These are phyloP conservation scores for Cyclanthera cordifolia DNA, from an alignment of 306 rosid genomes.

Conservation along the genomic window DNA sequence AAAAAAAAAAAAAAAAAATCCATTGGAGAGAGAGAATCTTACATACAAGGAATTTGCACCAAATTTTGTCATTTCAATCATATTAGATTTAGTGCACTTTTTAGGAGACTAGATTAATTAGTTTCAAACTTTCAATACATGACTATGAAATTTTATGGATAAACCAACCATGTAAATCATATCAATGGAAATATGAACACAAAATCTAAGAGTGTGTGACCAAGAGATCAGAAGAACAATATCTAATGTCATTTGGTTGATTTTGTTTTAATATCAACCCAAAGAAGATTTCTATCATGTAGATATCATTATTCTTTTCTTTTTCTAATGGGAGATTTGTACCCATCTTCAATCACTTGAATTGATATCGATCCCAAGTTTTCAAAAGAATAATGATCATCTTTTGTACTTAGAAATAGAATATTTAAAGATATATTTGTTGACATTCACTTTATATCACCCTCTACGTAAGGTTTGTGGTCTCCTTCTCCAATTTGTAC, in stretches of 20 bases:
- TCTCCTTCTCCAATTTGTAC: too few species aligned
- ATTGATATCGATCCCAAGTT: too few species aligned
- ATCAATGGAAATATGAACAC: background rate
- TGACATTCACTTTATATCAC: too few species aligned
- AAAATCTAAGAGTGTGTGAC: background rate
- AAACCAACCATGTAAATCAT: background rate
- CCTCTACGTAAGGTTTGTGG: too few species aligned
- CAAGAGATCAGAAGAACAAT: background rate
- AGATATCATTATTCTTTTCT: background rate
- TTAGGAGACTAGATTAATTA: background rate
- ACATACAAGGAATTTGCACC: background rate
- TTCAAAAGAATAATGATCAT: background rate
- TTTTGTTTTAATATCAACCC: background rate
- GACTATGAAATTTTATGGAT: background rate
- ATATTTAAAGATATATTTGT: background rate
- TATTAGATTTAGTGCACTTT: constrained; percentile 4
- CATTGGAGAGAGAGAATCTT: background rate
- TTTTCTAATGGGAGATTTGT: background rate
- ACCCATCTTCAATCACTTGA: background rate
- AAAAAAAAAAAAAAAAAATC: background rate
- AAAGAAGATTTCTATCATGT: too few species aligned
- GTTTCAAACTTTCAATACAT: background rate
- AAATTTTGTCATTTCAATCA: background rate
- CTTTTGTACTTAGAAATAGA: background rate
- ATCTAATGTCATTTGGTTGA: background rate